Percentiles rank a stretch among this genome's conserved stretches.
These are phyloP conservation scores for Craterostigma plantagineum DNA, from an alignment of 257 asterid genomes.

Conservation along the genomic window DNA sequence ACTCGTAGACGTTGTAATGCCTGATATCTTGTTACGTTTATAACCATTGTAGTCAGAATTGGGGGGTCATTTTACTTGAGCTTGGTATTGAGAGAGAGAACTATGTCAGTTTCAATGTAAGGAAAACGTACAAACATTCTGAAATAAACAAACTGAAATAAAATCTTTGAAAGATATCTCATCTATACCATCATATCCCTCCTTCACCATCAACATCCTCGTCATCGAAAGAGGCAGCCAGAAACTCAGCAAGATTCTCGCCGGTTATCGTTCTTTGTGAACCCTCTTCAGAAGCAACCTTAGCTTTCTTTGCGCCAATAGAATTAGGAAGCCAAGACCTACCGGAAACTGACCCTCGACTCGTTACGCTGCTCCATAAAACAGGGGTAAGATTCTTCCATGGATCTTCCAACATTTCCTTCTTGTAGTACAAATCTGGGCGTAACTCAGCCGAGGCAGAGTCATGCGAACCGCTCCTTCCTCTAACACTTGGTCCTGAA, in stretches of 20 bases:
- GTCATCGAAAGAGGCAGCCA: constrained; percentile 49
- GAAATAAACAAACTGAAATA: too few species aligned
- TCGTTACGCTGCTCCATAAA: constrained; percentile 25
- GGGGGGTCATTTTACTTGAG: too few species aligned
- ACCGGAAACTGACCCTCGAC: constrained; percentile 8
- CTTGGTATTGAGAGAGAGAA: too few species aligned
- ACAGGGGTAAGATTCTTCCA: constrained; percentile 44
- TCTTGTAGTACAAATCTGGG: constrained; percentile 27
- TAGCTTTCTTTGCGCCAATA: constrained; percentile 29
- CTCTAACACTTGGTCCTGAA: constrained; percentile 16
- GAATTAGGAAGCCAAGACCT: constrained; percentile 38
- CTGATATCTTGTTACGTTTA: too few species aligned
- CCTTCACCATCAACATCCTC: constrained; percentile 14
- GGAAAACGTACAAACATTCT: too few species aligned
- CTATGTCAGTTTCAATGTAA: too few species aligned
- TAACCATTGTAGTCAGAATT: too few species aligned
- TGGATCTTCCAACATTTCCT: constrained; percentile 78
- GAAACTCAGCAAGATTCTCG: constrained; percentile 62
- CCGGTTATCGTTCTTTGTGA: constrained; percentile 17
- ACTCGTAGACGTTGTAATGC: too few species aligned
- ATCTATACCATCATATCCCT: constrained; percentile 9
- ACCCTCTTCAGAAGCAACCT: constrained; percentile 20
- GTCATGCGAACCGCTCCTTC: constrained; percentile 19
- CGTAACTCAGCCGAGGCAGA: constrained; percentile 22
- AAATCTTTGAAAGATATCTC: too few species aligned